These are phyloP conservation scores for Saccharomyces hybrid DNA, from an alignment of 1,139 yeast genomes.

Conservation along the genomic window DNA sequence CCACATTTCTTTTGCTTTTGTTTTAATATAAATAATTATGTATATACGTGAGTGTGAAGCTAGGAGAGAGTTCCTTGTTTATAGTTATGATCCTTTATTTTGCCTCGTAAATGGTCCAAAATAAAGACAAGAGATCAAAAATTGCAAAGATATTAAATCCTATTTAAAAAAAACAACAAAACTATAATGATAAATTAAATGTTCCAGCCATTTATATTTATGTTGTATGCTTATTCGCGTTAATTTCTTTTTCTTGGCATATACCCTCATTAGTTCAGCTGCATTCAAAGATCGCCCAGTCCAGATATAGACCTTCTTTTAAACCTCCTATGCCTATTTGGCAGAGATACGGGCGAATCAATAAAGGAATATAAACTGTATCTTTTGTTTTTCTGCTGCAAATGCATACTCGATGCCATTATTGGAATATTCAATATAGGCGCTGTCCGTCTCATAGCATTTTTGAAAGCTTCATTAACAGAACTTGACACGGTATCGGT, in stretches of 20 bases:
- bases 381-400: background rate
- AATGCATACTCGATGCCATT: background rate
- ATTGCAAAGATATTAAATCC: background rate
- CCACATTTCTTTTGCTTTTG: background rate
- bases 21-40: background rate
- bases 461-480: background rate
- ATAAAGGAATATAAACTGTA: background rate
- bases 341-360: background rate
- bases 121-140: background rate
- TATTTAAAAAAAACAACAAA: background rate
- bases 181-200: background rate
- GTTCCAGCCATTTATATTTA: background rate
- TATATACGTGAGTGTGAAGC: background rate
- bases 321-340: background rate
- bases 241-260: background rate
- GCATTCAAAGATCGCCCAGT: background rate
- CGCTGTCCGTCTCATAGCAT: background rate
- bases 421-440: background rate
- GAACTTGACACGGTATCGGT: background rate
- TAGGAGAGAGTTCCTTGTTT: background rate
- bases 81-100: background rate
- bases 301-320: background rate
- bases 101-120: background rate
- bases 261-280: background rate
- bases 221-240: background rate